Conservation (phyloP, 371 early-diverging fungal species). For the Lichtheimia corymbifera region DNA sequence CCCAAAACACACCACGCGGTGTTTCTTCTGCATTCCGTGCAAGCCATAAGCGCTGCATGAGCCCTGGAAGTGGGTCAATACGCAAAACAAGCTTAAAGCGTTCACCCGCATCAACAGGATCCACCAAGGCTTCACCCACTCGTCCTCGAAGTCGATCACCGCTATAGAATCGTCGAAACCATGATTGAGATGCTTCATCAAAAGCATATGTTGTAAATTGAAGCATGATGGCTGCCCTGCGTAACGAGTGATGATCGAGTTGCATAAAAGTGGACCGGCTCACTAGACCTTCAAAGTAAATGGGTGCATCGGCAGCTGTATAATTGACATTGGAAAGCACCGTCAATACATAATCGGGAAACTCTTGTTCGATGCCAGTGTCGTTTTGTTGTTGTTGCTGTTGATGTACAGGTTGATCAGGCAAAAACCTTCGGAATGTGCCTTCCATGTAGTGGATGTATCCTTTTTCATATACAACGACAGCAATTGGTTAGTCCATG, state of each 20-base stretch:
- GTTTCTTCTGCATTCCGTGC: neutral
- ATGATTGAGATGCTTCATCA: slow-evolving; percentile 1
- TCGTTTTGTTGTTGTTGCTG: neutral
- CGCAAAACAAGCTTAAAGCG: neutral
- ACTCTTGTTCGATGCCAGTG: neutral
- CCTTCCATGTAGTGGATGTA: slow-evolving; percentile 2
- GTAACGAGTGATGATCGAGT: neutral
- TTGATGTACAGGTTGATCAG: neutral
- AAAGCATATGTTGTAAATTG: slow-evolving; percentile 9
- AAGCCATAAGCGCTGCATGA: slow-evolving; percentile 4
- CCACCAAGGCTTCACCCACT: neutral
- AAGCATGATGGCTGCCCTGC: slow-evolving; percentile 2
- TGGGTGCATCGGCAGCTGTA: slow-evolving; percentile 1
- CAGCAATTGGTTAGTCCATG: too few species aligned
- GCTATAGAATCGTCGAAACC: slow-evolving; percentile 10
- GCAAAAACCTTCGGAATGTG: neutral
- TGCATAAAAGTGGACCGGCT: slow-evolving; percentile 1
- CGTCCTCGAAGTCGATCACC: neutral
- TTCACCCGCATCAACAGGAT: neutral
- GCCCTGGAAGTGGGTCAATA: slow-evolving; percentile 9
- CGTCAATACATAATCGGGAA: slow-evolving; percentile 14
- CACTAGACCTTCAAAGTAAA: slow-evolving; percentile 8
- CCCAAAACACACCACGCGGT: slow-evolving; percentile 6
- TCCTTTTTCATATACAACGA: neutral
- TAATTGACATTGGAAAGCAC: slow-evolving; percentile 12